Base-by-base conservation (phyloP, 2,329 filamentous ascomycete genomes). In the Metarhizium robertsii region DNA sequence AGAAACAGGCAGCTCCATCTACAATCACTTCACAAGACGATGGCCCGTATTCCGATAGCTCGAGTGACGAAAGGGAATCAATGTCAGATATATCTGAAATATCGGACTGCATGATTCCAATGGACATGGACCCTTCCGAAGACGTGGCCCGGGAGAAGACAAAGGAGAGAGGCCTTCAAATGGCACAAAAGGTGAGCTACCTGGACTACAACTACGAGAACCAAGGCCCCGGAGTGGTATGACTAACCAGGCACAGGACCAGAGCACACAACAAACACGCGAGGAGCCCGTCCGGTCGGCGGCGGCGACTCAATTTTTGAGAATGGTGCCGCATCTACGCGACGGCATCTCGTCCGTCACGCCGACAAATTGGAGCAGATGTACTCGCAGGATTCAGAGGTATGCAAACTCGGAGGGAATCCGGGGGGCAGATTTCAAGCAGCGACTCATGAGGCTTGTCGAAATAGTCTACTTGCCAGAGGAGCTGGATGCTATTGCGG, bases 381-480 rank as follows among this genome's bases (percentile, higher is more conserved):
- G 69, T 55, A 56, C 63, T 38, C 50, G 30, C 8, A 60, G 62
- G 54, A 62, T 69, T 40, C 14, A 55, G 40, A 38, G 50, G 2
- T 52, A 63, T 25, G 60, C 58, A 47, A 55, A 55, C 18, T 55
- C 62, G 4, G 51, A 52, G 8, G 30, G 43, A 1, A 45, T 60
- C 5, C 52, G 55, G 16, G 50, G 55, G 7, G 57, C 64, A 53
- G 45, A 55, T 20, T 65, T 62, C 56, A 16, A 51, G 11, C 58
- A 62, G 34, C 62, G 65, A 4, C 59, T 66, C 2, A 38, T 34
- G 2, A 61, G 54, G 18, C 58, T 71, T 34, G 57, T 60, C 13
- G 59, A 56, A 14, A 63, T 70, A 18, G 53, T 66, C 5, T 68
- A 62, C 18, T 29, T 66, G 5, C 53, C 57, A 4, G 69, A 71